A percentile compares a stretch with the other conserved stretches of the same genome.
These are phyloP conservation scores for Geotrichum klebahnii DNA, from an alignment of 1,139 yeast genomes.

Conservation along the genomic window DNA sequence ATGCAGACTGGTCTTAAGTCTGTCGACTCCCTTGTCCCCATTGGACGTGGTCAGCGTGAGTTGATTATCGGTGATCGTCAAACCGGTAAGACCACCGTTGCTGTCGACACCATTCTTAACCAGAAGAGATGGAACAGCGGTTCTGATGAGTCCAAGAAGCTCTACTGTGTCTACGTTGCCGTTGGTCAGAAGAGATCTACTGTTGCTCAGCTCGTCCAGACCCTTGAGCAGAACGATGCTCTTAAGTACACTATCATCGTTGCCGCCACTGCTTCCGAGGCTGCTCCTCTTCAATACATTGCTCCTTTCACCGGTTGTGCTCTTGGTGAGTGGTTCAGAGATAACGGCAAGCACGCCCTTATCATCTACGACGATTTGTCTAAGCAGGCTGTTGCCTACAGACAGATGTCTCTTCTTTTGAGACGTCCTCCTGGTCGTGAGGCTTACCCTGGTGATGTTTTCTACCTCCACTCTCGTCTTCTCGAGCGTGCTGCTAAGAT, in stretches of 20 bases:
- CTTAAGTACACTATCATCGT: conserved; percentile 95
- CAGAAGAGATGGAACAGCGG: conserved; percentile 99
- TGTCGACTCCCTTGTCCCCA: conserved; percentile 97
- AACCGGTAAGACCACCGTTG: conserved; percentile 99
- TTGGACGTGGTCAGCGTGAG: conserved; percentile 99
- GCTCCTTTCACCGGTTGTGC: conserved; percentile 99
- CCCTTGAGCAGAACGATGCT: conserved; percentile 97
- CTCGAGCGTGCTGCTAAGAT: conserved; percentile 97
- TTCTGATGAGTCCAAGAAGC: conserved; percentile 91
- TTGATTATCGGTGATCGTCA: conserved; percentile 99
- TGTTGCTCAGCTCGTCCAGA: conserved; percentile 98
- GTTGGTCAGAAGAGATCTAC: conserved; percentile 99
- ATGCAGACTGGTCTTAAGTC: conserved; percentile 99
- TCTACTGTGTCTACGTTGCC: conserved; percentile 99
- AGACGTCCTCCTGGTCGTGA: conserved; percentile 98
- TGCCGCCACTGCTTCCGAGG: conserved; percentile 99
- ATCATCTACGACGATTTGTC: conserved; percentile 97
- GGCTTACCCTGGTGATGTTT: conserved; percentile 96
- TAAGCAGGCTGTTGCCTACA: conserved; percentile 99
- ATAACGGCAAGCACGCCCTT: conserved; percentile 96
- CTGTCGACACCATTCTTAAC: conserved; percentile 95
- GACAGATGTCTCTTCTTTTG: conserved; percentile 95
- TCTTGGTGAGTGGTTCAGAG: conserved; percentile 99
- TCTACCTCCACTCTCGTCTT: conserved; percentile 93
- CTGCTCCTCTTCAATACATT: conserved; percentile 99